Evolutionary conservation across 371 early-diverging fungal genomes (phyloP).

Genomic region (Lichtheimia hyalospora): DNA sequence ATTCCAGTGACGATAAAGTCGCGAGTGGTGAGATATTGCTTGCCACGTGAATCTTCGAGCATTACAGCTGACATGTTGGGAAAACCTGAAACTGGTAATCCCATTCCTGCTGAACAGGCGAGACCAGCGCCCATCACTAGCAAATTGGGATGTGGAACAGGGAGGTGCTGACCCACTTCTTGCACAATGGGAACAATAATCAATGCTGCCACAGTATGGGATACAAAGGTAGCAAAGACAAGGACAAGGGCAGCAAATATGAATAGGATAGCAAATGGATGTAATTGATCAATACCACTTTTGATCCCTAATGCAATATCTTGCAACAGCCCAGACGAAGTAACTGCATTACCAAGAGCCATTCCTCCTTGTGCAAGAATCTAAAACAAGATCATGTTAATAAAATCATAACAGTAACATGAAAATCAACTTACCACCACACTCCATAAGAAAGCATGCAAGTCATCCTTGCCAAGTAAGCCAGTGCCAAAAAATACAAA

Average conservation of each 20-base stretch:
- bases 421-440: constrained; percentile 56
- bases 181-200: constrained; percentile 83
- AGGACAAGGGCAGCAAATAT: constrained; percentile 69
- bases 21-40: constrained; percentile 72
- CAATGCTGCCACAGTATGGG: constrained; percentile 92
- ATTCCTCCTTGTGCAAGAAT: constrained; percentile 96
- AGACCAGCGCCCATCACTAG: constrained; percentile 81
- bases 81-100: constrained; percentile 24
- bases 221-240: constrained; percentile 90
- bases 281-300: constrained; percentile 58
- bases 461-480: constrained; percentile 90
- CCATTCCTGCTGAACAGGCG: constrained; percentile 53
- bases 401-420: background rate
- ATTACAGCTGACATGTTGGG: constrained; percentile 96
- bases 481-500: constrained; percentile 87
- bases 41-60: constrained; percentile 87
- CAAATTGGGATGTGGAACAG: constrained; percentile 82
- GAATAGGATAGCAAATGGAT: constrained; percentile 63
- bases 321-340: constrained; percentile 53
- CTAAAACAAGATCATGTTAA: background rate
- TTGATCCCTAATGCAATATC: constrained; percentile 76
- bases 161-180: constrained; percentile 69
- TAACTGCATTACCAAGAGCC: constrained; percentile 70
- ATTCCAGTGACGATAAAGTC: constrained; percentile 87
- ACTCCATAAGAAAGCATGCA: constrained; percentile 89